Evolutionary conservation across 169 alveolate genomes (phyloP), one percentile per base, ranked within the genome.

Genomic region (Cryptosporidium parvum): DNA sequence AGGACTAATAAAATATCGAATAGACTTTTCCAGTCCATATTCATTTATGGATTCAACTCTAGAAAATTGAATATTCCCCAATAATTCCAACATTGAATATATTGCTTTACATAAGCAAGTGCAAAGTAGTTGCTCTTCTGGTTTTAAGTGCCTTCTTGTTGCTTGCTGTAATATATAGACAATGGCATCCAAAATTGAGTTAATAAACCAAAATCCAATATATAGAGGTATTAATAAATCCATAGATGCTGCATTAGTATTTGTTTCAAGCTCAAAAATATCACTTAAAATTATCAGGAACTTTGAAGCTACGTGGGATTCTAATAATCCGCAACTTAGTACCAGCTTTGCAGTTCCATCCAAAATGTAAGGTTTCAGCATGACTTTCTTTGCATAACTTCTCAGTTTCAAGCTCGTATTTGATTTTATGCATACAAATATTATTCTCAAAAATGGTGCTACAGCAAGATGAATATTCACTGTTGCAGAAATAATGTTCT

Each of bases 271-370:
- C 26, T 80, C 89, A 26, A 80, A 80, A 29, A 65, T 44, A 1
- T 42, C 65, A 62, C 89, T 59, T 29, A 65, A 35, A 23, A 80
- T 62, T 29, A 80, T 33, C 44, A 80, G 44, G 45, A 80, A 80
- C 37, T 80, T 80, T 31, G 89, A 80, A n/a, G 89, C 89, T 8
- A 80, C 73, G 29, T 80, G 69, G 5, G 89, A 80, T 80, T 80
- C 89, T 26, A 80, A 42, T 29, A 62, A 23, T 48, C 89, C 89
- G 39, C 89, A 80, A 26, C 89, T 62, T 29, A 80, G 26, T 35
- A 80, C 89, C 4, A 80, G 31, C 26, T 31, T 62, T 42, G 89
- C 89, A 2, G 68, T 80, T 23, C 80, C 75, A 29, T 65, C 75
- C 35, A 80, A 29, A 59, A 80, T 62, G 8, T 61, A 65, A 5